Evolutionary conservation across 2,329 filamentous ascomycete species (phyloP).

Genomic region (Cercospora beticola): DNA sequence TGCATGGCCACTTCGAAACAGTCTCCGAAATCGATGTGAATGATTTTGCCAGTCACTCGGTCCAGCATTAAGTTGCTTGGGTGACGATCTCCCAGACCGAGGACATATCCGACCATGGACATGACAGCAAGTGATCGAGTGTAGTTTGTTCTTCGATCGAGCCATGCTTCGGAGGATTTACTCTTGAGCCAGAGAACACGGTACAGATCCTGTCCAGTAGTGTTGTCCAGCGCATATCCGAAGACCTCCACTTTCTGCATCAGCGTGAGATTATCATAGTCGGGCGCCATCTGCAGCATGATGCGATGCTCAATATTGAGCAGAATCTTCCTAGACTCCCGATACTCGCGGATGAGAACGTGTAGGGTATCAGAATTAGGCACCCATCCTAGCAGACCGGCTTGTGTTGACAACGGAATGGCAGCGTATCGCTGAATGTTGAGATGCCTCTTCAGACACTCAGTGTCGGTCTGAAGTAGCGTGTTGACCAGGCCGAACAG

Average conservation of each 20-base stretch:
- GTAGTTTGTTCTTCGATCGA: slow-evolving; percentile 97
- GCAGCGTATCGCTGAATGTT: slow-evolving; percentile 94
- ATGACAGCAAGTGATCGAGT: slow-evolving; percentile 95
- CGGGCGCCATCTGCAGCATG: slow-evolving; percentile 99
- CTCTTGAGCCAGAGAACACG: slow-evolving; percentile 98
- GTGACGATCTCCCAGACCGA: slow-evolving; percentile 93
- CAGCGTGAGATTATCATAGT: slow-evolving; percentile 96
- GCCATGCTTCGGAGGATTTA: slow-evolving; percentile 96
- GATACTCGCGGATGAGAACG: slow-evolving; percentile 93
- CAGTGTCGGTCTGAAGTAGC: slow-evolving; percentile 85
- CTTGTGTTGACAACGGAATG: slow-evolving; percentile 96
- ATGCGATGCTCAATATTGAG: slow-evolving; percentile 99
- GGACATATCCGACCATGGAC: slow-evolving; percentile 99
- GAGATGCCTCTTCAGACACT: slow-evolving; percentile 95
- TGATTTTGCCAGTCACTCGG: slow-evolving; percentile 90
- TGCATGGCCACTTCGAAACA: slow-evolving; percentile 99
- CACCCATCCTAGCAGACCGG: slow-evolving; percentile 92
- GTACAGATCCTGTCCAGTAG: slow-evolving; percentile 96
- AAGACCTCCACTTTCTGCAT: slow-evolving; percentile 99
- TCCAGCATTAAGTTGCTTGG: slow-evolving; percentile 98
- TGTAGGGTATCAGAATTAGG: slow-evolving; percentile 97
- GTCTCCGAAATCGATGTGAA: slow-evolving; percentile 98
- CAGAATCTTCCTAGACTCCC: slow-evolving; percentile 93
- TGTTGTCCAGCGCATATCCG: slow-evolving; percentile 98
- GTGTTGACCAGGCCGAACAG: slow-evolving; percentile 98